These are phyloP conservation scores for Helenozyma rhizophorensis DNA, from an alignment of 805 yeast genomes.

Conservation along the genomic window DNA sequence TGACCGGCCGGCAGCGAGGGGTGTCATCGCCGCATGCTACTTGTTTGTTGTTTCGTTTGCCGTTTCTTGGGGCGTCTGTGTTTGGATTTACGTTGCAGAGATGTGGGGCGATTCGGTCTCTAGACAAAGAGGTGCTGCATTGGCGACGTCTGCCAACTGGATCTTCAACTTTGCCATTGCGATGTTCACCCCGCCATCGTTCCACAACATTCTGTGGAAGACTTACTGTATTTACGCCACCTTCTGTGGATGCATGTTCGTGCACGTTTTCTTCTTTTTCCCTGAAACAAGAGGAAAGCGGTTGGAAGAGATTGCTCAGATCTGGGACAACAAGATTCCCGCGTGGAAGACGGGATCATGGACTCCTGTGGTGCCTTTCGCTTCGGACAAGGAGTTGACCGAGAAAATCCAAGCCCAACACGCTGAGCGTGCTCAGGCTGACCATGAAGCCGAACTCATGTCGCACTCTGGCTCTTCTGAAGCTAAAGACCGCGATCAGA, in stretches of 20 bases:
- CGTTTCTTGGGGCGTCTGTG: conserved; percentile 17
- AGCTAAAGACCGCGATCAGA: too few relatives aligned
- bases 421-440: conserved; percentile 19
- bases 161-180: conserved; percentile 63
- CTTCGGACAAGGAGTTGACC: conserved; percentile 36
- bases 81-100: conserved; percentile 66
- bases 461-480: not conserved
- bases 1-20: conserved; percentile 14
- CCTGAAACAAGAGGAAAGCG: conserved; percentile 63
- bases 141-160: conserved; percentile 71
- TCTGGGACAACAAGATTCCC: conserved; percentile 41
- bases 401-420: conserved; percentile 32
- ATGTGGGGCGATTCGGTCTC: conserved; percentile 53
- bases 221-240: conserved; percentile 55
- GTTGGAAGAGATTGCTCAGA: conserved; percentile 52
- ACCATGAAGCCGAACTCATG: too few relatives aligned
- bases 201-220: conserved; percentile 54
- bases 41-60: conserved; percentile 17
- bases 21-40: conserved; percentile 17
- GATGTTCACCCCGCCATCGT: conserved; percentile 60
- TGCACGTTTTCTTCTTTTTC: conserved; percentile 47
- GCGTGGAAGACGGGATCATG: conserved; percentile 38
- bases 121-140: conserved; percentile 65
- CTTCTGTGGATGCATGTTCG: conserved; percentile 45
- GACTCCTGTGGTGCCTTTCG: conserved; percentile 36